Evolutionary conservation across 805 yeast genomes (phyloP), one percentile per base, ranked within the genome.

Genomic region (Zygosaccharomyces bailii): DNA sequence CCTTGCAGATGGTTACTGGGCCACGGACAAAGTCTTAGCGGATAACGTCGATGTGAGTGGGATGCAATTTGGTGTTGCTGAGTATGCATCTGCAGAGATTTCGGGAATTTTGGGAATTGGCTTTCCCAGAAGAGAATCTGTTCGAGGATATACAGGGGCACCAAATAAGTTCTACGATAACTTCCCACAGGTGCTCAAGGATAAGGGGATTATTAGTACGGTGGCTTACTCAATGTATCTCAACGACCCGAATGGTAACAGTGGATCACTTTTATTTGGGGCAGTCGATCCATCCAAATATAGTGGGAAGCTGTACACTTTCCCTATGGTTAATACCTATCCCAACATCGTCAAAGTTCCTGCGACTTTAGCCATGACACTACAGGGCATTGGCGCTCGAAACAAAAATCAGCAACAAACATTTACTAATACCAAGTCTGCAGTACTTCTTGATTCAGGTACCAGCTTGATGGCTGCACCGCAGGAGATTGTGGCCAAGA

Each of bases 41-140:
- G 77, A 76, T 37, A 76, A 71, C 33, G 59, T 67, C 10, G 63
- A 70, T 2, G 67, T 86, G 9, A 49, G 68, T 0, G 63, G 70
- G 45, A 65, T 82, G 34, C 78, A 84, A 16, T 74, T 87, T 60
- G 96, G 90, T 8, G 73, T 86, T 19, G 89, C 81, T 9, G 75
- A 76, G 52, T 59, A 63, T 31, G 75, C 84, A 2, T 76, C 78
- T 44, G 77, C 86, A 3, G 64, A 78, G 14, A 49, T 59, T 5
- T 46, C 52, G 23, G 89, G 91, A 32, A 88, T 84, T 13, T 64
- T 83, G 34, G 86, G 88, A 13, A 76, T 84, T 46, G 88, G 90
- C 1, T 71, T 81, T 23, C 64, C 73, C 2, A 80, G 79, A 24
- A 72, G 82, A 42, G 95, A 87, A 61, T 70, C 78, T 2, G 58